phyloP scores from a whole-genome alignment of 495 filamentous ascomycete species.

The Neurospora discreta region DNA sequence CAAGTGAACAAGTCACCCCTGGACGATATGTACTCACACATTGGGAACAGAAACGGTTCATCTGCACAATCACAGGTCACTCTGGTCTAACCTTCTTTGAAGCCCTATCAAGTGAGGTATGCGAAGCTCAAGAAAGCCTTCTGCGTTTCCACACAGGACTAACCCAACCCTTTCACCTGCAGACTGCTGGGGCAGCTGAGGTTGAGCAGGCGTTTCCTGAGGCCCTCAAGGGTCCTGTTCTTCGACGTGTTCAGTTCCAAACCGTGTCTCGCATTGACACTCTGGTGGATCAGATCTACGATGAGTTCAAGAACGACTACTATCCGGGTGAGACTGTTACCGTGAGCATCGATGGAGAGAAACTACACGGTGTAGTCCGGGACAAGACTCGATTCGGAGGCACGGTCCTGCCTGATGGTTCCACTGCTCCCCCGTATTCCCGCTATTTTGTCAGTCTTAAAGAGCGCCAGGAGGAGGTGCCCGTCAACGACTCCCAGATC shows the following conservation, averaged over 20 bases:
- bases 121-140: constrained; percentile 14
- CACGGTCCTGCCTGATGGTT: constrained; percentile 50
- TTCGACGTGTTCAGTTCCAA: constrained; percentile 84
- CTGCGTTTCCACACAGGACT: neutral
- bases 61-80: constrained; percentile 90
- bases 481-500: constrained; percentile 73
- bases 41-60: constrained; percentile 60
- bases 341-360: constrained; percentile 59
- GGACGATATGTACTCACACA: constrained; percentile 8
- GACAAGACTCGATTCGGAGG: constrained; percentile 72
- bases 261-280: constrained; percentile 85
- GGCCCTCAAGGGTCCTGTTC: constrained; percentile 77
- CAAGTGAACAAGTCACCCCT: neutral
- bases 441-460: constrained; percentile 71
- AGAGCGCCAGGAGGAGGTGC: constrained; percentile 57
- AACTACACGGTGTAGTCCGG: constrained; percentile 65
- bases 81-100: constrained; percentile 91
- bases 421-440: constrained; percentile 54
- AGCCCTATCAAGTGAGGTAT: constrained; percentile 84
- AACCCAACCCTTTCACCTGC: neutral
- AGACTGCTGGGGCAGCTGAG: constrained; percentile 78
- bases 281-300: constrained; percentile 50
- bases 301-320: constrained; percentile 89
- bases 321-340: constrained; percentile 85
- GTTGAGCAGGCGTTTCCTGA: constrained; percentile 89